A percentile compares a stretch with the other conserved stretches of the same genome.
phyloP scores from a whole-genome alignment of 2,329 filamentous ascomycete species.

The Aureobasidium namibiae region DNA sequence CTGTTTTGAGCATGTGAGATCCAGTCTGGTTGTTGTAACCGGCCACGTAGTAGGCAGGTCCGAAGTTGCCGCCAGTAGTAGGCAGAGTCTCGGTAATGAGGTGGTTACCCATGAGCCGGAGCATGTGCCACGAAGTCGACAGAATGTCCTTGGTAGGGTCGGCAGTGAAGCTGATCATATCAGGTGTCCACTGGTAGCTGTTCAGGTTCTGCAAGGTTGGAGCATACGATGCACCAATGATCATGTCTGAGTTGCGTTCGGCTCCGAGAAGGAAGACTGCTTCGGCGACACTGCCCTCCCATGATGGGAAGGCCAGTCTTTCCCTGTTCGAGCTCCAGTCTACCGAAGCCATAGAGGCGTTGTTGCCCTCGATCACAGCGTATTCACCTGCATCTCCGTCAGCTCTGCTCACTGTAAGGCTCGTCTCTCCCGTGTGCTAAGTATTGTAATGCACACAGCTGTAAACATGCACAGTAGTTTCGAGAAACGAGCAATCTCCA shows the following conservation, averaged over 20 bases:
- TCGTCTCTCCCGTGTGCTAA: too few species aligned
- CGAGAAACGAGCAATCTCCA: too few species aligned
- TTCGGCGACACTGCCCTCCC: slow-evolving; percentile 53
- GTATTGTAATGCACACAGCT: too few species aligned
- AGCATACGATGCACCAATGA: slow-evolving; percentile 43
- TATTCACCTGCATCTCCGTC: slow-evolving; percentile 34
- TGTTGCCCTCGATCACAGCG: slow-evolving; percentile 39
- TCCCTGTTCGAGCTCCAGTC: slow-evolving; percentile 20
- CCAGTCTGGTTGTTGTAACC: slow-evolving; percentile 28
- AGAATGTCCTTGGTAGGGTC: slow-evolving; percentile 24
- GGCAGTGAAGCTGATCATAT: slow-evolving; percentile 30
- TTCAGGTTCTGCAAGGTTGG: slow-evolving; percentile 20
- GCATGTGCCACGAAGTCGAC: slow-evolving; percentile 19
- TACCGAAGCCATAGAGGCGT: slow-evolving; percentile 33
- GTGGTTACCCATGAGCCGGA: slow-evolving; percentile 31
- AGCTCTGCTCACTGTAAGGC: background rate
- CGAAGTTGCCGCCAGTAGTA: slow-evolving; percentile 21
- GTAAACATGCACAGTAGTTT: too few species aligned
- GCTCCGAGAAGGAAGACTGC: slow-evolving; percentile 53
- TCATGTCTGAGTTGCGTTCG: slow-evolving; percentile 53
- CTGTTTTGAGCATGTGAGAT: slow-evolving; percentile 34
- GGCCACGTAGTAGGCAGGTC: slow-evolving; percentile 37
- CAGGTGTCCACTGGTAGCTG: slow-evolving; percentile 20
- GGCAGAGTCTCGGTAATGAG: slow-evolving; percentile 33
- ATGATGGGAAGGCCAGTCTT: slow-evolving; percentile 17